phyloP scores from a whole-genome alignment of 768 basidiomycete genomes.

The Auricularia sp. region DNA sequence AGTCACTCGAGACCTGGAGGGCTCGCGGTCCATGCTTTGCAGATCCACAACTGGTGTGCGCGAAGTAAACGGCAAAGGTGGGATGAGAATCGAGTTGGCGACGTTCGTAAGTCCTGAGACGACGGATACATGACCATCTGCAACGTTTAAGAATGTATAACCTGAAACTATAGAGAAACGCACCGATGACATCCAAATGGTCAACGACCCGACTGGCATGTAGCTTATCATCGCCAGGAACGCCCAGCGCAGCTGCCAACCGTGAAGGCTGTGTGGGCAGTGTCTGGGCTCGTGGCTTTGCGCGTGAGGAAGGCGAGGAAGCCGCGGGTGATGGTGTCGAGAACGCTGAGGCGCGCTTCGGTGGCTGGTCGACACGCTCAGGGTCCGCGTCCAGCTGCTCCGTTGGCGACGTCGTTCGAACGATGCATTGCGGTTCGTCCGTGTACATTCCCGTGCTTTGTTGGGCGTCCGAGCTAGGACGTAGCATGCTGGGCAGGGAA shows the following conservation, averaged over 20 bases:
- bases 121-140: not conserved
- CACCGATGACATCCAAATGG: slow-evolving; percentile 72
- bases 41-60: slow-evolving; percentile 43
- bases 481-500: not conserved
- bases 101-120: slow-evolving; percentile 58
- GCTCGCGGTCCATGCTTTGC: slow-evolving; percentile 53
- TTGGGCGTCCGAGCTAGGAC: not conserved
- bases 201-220: slow-evolving; percentile 78
- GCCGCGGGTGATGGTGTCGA: no score
- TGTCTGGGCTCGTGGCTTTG: not conserved
- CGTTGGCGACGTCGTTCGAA: no score
- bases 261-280: not conserved
- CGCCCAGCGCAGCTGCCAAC: not conserved
- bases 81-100: slow-evolving; percentile 71
- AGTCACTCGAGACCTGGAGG: slow-evolving; percentile 21
- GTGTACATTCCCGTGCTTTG: not conserved
- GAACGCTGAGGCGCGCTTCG: no score
- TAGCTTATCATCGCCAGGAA: slow-evolving; percentile 20
- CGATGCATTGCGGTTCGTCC: no score
- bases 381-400: no score
- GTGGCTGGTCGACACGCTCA: no score
- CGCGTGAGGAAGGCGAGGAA: no score
- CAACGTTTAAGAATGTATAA: not conserved
- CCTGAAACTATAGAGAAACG: slow-evolving; percentile 7
- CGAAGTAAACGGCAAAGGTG: not conserved